Evolutionary conservation across 2,329 filamentous ascomycete species (phyloP), one percentile per base, ranked within the genome.

Genomic region (Byssothecium circinans): DNA sequence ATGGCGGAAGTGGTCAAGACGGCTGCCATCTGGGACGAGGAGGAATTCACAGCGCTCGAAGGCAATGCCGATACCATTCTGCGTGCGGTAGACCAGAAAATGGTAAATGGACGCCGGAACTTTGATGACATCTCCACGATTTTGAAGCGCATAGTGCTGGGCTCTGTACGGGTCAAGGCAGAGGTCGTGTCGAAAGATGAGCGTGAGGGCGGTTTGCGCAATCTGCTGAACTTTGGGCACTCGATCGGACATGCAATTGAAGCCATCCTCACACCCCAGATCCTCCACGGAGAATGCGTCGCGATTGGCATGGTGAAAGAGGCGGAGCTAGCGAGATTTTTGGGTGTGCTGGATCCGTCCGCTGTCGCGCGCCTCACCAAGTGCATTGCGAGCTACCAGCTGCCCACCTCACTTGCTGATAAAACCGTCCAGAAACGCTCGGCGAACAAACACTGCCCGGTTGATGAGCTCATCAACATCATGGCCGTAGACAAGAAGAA

Each of bases 401-500:
- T 99, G 37, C 94, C 94, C 1, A 94, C 87, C 3, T 91, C 90
- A 0, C 72, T 96, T 8, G 81, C 87, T 29, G 91, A 99, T 73
- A 88, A 91, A 68, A 84, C 85, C 23, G 86, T 99, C 35, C 81
- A 87, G 35, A 89, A 86, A 62, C 76, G 94, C 52, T 91, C 90
- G 4, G 91, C 90, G 1, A 89, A 88, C 43, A 96, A 95, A 73
- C 80, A 83, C 56, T 99, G 94, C 68, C 86, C 88, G 0, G 89
- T 96, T 2, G 89, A 96, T 59, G 81, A 88, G 29, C 74, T 99
- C 42, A 80, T 99, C 47, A 81, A 87, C 57, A 95, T 95, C 69
- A 99, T 99, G 94, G 91, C 88, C 0, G 87, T 99, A 8, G 94
- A 99, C 74, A 99, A 99, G 81, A 99, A 99, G 78, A 99, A 99